Conservation (phyloP, 2,329 filamentous ascomycete genomes). For the Fusarium austroafricanum region DNA sequence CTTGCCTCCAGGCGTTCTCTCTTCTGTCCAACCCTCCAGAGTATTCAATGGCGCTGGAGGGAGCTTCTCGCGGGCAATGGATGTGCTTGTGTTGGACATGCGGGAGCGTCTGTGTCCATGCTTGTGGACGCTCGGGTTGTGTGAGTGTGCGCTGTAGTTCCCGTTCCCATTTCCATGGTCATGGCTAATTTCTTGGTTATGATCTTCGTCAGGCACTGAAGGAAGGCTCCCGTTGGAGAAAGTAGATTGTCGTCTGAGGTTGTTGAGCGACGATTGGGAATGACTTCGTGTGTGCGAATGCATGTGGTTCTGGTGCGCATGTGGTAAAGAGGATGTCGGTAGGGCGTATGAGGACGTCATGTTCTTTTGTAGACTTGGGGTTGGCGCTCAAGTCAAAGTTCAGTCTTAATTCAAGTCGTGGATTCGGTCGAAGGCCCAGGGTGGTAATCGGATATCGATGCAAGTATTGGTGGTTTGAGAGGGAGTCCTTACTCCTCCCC, state of each 20-base stretch:
- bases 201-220: constrained; percentile 49
- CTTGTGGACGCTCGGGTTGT: constrained; percentile 43
- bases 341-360: constrained; percentile 67
- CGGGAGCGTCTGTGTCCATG: constrained; percentile 49
- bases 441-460: constrained; percentile 37
- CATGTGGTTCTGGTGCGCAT: constrained; percentile 58
- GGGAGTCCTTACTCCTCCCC: constrained; percentile 35
- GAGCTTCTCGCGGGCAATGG: constrained; percentile 48
- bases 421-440: constrained; percentile 3
- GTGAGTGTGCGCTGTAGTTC: constrained; percentile 42
- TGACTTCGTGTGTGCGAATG: constrained; percentile 56
- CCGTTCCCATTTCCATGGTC: constrained; percentile 35
- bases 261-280: constrained; percentile 55
- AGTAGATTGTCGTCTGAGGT: constrained; percentile 49
- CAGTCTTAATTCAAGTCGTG: background rate
- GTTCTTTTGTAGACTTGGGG: constrained; percentile 19
- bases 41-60: constrained; percentile 50
- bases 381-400: constrained; percentile 18
- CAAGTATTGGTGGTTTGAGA: constrained; percentile 31
- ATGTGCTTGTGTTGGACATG: constrained; percentile 47
- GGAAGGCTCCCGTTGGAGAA: constrained; percentile 51
- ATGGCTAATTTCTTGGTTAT: constrained; percentile 46
- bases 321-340: constrained; percentile 63
- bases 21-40: constrained; percentile 56
- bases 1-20: constrained; percentile 56